Conservation (phyloP, 176 grass and related monocot genomes). For the Carex parvula region DNA sequence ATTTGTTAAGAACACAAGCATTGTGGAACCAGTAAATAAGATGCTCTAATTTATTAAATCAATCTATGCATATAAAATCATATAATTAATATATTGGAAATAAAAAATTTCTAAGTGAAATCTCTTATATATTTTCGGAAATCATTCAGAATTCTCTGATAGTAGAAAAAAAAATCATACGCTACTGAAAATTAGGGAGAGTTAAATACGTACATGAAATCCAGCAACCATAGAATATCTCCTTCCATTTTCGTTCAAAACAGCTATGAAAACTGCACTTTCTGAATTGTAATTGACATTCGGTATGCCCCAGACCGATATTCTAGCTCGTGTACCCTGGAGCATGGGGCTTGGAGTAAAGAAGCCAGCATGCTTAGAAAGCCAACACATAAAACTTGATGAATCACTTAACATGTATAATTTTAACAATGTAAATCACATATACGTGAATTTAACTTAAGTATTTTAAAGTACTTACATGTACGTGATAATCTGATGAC, state of each 20-base stretch:
- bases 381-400: neutral
- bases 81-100: neutral
- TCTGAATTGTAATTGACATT: neutral
- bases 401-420: neutral
- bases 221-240: neutral
- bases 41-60: no score
- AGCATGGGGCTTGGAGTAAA: neutral
- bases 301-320: neutral
- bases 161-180: neutral
- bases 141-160: no score
- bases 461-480: neutral
- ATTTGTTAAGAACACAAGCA: no score
- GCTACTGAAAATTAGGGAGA: no score
- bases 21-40: no score
- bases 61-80: neutral
- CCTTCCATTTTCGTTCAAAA: neutral
- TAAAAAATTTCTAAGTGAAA: neutral
- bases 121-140: neutral
- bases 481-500: neutral
- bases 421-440: neutral
- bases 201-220: conserved; percentile 5
- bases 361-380: neutral
- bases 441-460: neutral
- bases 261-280: neutral
- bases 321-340: neutral